These are phyloP conservation scores for Ananas comosus DNA, from an alignment of 176 grass and related monocot genomes.

Conservation along the genomic window DNA sequence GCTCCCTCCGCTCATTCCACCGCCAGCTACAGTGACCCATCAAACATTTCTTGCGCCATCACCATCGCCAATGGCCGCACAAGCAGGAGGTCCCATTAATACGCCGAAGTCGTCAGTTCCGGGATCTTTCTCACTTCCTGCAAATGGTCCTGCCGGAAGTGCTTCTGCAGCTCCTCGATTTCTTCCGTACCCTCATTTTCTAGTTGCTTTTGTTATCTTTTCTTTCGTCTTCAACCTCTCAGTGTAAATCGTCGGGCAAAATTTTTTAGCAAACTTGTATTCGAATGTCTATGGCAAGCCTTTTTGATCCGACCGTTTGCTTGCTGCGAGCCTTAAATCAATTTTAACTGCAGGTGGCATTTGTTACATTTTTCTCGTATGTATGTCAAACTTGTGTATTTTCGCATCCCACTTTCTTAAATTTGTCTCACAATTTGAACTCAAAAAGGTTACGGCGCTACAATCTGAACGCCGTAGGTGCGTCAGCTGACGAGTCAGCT, in stretches of 20 bases:
- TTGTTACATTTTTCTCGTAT: background rate
- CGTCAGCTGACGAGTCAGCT: no score
- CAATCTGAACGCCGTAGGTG: no score
- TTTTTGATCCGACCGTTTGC: background rate
- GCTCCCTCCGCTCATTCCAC: conserved; percentile 41
- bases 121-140: conserved; percentile 39
- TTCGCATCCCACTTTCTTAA: no score
- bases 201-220: conserved; percentile 14
- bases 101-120: conserved; percentile 46
- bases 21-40: conserved; percentile 41
- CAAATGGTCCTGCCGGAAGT: conserved; percentile 50
- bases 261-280: background rate
- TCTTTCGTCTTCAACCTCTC: conserved; percentile 22
- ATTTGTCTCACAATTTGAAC: no score
- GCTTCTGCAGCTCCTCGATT: conserved; percentile 28
- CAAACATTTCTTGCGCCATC: conserved; percentile 51
- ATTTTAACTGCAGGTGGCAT: background rate
- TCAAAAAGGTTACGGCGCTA: no score
- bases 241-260: conserved; percentile 12
- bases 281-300: background rate
- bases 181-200: conserved; percentile 9
- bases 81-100: conserved; percentile 51
- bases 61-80: conserved; percentile 44
- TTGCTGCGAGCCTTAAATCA: background rate
- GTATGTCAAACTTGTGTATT: no score